Base-by-base conservation (phyloP, 2,329 filamentous ascomycete genomes). In the Colletotrichum viniferum region DNA sequence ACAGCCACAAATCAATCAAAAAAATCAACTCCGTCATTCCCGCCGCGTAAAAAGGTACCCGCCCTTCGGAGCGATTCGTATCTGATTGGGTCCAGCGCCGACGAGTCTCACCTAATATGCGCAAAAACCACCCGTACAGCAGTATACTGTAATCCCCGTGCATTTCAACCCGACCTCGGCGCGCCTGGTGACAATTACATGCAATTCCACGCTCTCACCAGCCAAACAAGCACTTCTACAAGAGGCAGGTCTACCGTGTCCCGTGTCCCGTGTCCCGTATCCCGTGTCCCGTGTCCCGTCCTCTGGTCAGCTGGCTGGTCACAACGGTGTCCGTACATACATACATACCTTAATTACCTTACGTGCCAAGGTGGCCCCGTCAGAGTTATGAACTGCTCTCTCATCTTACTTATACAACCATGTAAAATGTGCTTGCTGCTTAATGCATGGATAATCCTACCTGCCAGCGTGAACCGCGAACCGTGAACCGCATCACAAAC, bases 1-100 rank as follows among this genome's bases (percentile, higher is more conserved):
- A 66, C 68, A 74, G 72, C 72, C 72, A 74, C 72, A 67, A 64
- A 63, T 72, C 69, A 72, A 68, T 67, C 13, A 72, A 62, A 61
- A 61, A 70, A 48, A 28, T 13, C 52, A 34, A 24, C 62, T 43
- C 62, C 52, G 69, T 71, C 69, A 66, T 66, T 71, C 52, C 69
- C 30, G 32, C 38, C 30, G 28, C 58, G 58, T 61, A 34, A 61
- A 61, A 32, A 56, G 34, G 38, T 16, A 14, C 28, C 28, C 69
- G 38, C 26, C 52, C 34, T 36, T 36, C 32, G 55, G 21, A 28
- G 16, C 61, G 34, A 63, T 63, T 63, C 48, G 64, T 32, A 58
- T 43, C 16, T 21, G 28, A 18, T 43, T 43, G 38, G 38, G 8
- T 43, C 38, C 38, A 43, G 38, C 38, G 16, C 18, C 38, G 38